These are phyloP conservation scores for Coniella lustricola DNA, from an alignment of 2,329 filamentous ascomycete genomes.

Conservation along the genomic window DNA sequence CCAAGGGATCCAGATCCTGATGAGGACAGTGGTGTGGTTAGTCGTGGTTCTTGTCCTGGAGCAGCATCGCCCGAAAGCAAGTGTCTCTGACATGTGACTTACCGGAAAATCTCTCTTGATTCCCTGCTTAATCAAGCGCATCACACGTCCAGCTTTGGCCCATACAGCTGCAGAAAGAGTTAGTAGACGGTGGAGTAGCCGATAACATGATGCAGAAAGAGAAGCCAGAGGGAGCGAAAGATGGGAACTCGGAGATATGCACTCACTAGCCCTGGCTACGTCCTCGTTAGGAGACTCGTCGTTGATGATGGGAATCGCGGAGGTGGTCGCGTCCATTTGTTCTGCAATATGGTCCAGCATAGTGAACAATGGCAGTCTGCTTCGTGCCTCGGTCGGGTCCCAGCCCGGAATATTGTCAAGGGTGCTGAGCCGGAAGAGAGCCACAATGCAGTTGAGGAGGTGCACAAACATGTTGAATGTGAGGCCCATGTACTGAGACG, in stretches of 20 bases:
- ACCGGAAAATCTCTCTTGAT: constrained; percentile 4
- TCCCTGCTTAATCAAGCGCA: constrained; percentile 2
- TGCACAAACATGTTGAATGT: constrained; percentile 29
- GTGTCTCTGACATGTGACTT: not conserved
- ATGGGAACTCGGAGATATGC: not conserved
- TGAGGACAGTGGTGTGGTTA: not conserved
- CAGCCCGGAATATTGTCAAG: constrained; percentile 30
- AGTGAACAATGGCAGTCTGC: constrained; percentile 28
- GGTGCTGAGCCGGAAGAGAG: constrained; percentile 27
- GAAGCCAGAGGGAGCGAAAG: not conserved
- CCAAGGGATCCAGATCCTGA: not conserved
- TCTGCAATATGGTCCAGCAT: constrained; percentile 21
- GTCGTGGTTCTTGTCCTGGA: too few species aligned
- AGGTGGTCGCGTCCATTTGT: not conserved
- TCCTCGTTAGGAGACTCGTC: constrained; percentile 9
- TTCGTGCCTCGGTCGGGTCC: constrained; percentile 28
- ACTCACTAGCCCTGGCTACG: not conserved
- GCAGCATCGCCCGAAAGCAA: too few species aligned
- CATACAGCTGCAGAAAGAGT: not conserved
- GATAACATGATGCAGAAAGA: too few species aligned
- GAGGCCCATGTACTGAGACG: constrained; percentile 24
- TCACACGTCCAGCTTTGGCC: not conserved
- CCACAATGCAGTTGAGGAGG: constrained; percentile 26
- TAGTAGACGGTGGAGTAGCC: too few species aligned
- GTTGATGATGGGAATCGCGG: not conserved